Conservation (phyloP, 1,284 basidiomycete species). For the Cerrena zonata region DNA sequence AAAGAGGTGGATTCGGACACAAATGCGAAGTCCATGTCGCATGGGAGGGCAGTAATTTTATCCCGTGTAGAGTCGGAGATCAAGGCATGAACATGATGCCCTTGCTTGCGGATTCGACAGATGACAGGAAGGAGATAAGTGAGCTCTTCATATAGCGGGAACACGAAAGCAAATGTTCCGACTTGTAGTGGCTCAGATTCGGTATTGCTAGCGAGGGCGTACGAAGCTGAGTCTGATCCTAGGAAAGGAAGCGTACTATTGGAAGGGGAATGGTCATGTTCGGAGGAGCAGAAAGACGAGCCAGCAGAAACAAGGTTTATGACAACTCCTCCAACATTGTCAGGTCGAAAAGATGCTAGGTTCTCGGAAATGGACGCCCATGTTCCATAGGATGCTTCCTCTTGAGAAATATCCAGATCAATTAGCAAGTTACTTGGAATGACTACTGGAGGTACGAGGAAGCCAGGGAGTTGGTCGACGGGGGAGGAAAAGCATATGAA, state of each 20-base stretch:
- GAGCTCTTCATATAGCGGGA: conserved; percentile 40
- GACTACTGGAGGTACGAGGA: conserved; percentile 3
- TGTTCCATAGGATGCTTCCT: background rate
- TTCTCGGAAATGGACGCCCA: background rate
- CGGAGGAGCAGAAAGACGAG: conserved; percentile 1
- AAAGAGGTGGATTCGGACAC: conserved; percentile 1
- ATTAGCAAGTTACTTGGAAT: background rate
- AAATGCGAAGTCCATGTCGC: conserved; percentile 12
- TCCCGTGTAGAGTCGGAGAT: conserved; percentile 21
- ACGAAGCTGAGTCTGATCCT: background rate
- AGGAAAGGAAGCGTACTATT: background rate
- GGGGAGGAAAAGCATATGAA: conserved; percentile 25
- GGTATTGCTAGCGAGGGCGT: background rate
- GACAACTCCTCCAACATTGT: background rate
- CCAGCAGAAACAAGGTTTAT: background rate
- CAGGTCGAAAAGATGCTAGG: background rate
- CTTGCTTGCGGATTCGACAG: conserved; percentile 39
- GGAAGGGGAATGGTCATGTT: background rate
- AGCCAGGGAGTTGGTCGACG: conserved; percentile 4
- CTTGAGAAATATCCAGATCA: background rate
- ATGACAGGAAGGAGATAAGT: conserved; percentile 34
- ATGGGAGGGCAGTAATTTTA: conserved; percentile 3
- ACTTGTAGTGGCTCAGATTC: conserved; percentile 1
- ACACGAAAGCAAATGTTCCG: conserved; percentile 30
- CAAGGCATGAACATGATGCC: conserved; percentile 31